Percentiles rank a stretch among this genome's conserved stretches.
Conservation (phyloP, 2,329 filamentous ascomycete species). For the Penicillium sumatraense region DNA sequence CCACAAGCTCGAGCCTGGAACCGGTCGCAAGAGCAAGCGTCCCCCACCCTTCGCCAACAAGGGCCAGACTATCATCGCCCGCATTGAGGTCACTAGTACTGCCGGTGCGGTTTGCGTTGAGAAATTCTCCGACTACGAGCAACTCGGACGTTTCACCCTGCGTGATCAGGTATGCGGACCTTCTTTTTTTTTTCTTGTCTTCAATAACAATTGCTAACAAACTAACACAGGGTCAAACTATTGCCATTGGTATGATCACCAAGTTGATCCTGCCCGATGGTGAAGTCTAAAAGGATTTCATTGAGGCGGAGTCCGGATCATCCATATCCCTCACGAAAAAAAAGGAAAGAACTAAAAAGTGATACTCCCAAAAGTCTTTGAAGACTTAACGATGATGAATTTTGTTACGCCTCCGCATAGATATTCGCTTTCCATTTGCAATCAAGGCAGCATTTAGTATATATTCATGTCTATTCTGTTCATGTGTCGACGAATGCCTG, state of each 20-base stretch:
- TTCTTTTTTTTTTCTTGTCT: too few species aligned
- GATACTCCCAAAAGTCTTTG: constrained; percentile 28
- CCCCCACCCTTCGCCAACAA: constrained; percentile 86
- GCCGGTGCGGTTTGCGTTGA: constrained; percentile 90
- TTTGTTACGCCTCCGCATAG: constrained; percentile 29
- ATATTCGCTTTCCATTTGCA: constrained; percentile 23
- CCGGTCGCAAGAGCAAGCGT: constrained; percentile 88
- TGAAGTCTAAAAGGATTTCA: constrained; percentile 19
- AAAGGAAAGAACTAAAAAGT: constrained; percentile 15
- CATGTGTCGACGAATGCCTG: too few species aligned
- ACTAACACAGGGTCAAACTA: constrained; percentile 81
- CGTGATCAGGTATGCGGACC: constrained; percentile 73
- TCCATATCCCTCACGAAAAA: constrained; percentile 4
- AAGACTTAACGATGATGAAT: constrained; percentile 42
- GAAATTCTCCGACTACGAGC: constrained; percentile 92
- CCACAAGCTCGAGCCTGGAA: constrained; percentile 95
- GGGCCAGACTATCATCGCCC: constrained; percentile 84
- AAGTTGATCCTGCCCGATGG: constrained; percentile 66
- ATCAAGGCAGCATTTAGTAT: constrained; percentile 27
- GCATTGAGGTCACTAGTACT: constrained; percentile 83
- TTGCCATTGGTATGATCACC: constrained; percentile 98
- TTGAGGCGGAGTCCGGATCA: constrained; percentile 5
- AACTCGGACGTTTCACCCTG: constrained; percentile 88
- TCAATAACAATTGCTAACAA: too few species aligned
- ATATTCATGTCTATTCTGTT: too few species aligned